Evolutionary conservation across 1,284 basidiomycete genomes (phyloP), one percentile per base, ranked within the genome.

Genomic region (Ceratobasidium sp.): DNA sequence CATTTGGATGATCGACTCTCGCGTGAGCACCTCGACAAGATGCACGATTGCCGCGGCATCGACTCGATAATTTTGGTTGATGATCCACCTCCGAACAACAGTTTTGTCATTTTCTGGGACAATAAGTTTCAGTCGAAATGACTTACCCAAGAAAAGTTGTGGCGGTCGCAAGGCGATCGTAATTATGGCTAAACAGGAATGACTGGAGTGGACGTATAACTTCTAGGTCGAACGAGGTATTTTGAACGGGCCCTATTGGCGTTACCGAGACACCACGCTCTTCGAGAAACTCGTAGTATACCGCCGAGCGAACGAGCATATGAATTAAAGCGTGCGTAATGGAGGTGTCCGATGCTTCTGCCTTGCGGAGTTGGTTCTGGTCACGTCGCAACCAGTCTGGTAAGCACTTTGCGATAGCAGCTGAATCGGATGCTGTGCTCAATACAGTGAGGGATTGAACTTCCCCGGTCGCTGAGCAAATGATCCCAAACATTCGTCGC

Each of bases 321-420:
- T 63, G 61, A n/a, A 16, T 16, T 27, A 63, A 46, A 8, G 39
- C 61, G 14, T 46, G 61, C 13, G 61, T 41, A 6, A 63, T 29
- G 5, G 61, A 63, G 1, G 16, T 46, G 22, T 43, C 41, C 2
- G 61, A 24, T 5, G 61, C 22, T 22, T 43, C n/a, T 3, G 61
- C 39, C 41, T 39, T 63, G 61, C 61, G 61, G 24, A 63, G 61
- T 19, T 41, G 19, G 24, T 63, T 63, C 29, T 63, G 61, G 34
- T 69, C 65, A 11, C 65, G 65, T 13, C 51, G 19, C 19, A 69
- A 51, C 65, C 65, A 69, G n/a, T 41, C 41, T 22, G 22, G 24
- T 39, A 69, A 43, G 37, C 37, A 29, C 16, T 29, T 56, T 14
- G 49, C 22, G 37, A 37, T 31, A 5, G 7, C 6, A 7, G 14